phyloP scores from a whole-genome alignment of 306 rosid species.

The Datisca glomerata region DNA sequence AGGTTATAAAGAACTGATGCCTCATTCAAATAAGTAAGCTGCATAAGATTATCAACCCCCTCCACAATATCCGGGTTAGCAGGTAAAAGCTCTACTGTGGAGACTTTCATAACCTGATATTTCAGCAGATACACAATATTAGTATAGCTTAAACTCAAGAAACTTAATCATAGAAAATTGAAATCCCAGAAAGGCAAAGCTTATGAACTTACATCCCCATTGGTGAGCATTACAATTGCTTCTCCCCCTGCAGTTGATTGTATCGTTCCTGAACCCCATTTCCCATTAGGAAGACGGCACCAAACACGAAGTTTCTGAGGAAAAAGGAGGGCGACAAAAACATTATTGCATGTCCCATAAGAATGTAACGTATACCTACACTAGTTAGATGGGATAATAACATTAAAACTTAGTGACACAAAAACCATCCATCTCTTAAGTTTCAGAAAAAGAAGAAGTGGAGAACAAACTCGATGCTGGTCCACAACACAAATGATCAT shows the following conservation, averaged over 20 bases:
- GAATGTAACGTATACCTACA: too few species aligned
- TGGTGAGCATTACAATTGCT: conserved; percentile 54
- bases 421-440: too few species aligned
- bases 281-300: conserved; percentile 64
- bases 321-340: conserved; percentile 8
- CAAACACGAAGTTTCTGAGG: conserved; percentile 84
- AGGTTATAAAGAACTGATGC: conserved; percentile 85
- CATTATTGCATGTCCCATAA: too few species aligned
- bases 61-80: conserved; percentile 85
- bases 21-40: conserved; percentile 86
- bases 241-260: conserved; percentile 63
- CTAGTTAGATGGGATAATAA: too few species aligned
- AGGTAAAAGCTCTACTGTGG: conserved; percentile 52
- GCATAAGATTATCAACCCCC: conserved; percentile 87
- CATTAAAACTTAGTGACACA: too few species aligned
- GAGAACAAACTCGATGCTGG: too few species aligned
- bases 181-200: conserved; percentile 9
- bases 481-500: too few species aligned
- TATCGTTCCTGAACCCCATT: conserved; percentile 70
- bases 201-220: conserved; percentile 52
- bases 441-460: too few species aligned
- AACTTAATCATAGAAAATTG: conserved; percentile 13
- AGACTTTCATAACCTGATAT: conserved; percentile 50
- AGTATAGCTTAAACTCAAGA: too few species aligned
- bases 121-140: conserved; percentile 24